Evolutionary conservation across 2,329 filamentous ascomycete species (phyloP), one percentile per base, ranked within the genome.

Genomic region (Sarocladium oryzae): DNA sequence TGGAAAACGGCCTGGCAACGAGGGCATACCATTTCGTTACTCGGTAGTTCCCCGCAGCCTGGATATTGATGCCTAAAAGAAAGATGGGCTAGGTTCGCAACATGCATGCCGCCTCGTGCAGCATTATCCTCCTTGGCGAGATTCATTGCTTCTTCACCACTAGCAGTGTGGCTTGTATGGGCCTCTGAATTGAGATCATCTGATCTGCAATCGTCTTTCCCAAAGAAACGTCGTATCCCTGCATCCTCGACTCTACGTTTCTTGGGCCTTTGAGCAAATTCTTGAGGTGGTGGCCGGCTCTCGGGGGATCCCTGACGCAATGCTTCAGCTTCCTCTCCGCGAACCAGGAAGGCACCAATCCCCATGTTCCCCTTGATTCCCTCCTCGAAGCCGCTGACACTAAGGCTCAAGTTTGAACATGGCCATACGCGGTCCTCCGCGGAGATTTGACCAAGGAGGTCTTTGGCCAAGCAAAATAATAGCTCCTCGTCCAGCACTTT

Each of bases 341-440:
- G 85, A 23, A 96, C 73, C n/a, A 99, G 74, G 62, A 96, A 97
- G 1, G 81, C 77, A 40, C 86, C 85, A 57, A 99, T 97, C 30
- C 86, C 88, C 74, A 84, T 85, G 62, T 96, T 97, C 4, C 88
- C 86, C 36, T 78, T 82, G 53, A 92, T 73, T 2, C 89, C 88
- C 57, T 96, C 90, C 65, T 97, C 91, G 57, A 97, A 96, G 0
- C 89, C 91, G n/a, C 83, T 85, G 21, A 97, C 89, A 56, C 86
- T 91, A 41, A 97, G 70, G 53, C 88, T 93, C 8, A 99, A 74
- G 62, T 96, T 93, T n/a, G 83, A 76, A 63, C 93, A 97, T 6
- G 93, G 93, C 89, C 90, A 97, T 15, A 88, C 84, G 49, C 78
- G 74, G 1, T 88, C 89, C 57, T 95, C 89, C 2, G 79, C 77